Base-by-base conservation (phyloP, 106 monocot genomes). In the Apostasia ramifera region DNA sequence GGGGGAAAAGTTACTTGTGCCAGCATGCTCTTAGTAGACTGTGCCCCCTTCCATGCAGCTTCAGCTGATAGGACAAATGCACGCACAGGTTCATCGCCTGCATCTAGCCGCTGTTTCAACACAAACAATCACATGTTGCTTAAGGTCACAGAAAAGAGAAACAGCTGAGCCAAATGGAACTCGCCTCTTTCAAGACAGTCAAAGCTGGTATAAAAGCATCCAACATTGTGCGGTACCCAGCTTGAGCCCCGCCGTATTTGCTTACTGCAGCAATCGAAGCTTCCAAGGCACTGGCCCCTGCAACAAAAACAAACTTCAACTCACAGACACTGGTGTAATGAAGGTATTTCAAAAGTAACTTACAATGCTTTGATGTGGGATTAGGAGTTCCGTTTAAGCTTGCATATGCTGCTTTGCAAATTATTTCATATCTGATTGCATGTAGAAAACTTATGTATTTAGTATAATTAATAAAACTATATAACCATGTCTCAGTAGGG, bases 181-280 rank as follows among this genome's bases (percentile, higher is more conserved):
- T 72, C 65, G 45, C 95, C 82, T 92, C 89, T 79, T 79, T 92
- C 59, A 95, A 69, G 76, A 75, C 77, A 26, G 70, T 64, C 40
- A 66, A 69, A 9, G 95, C 95, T 51, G 95, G 95, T 83, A 95
- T 86, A 40, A 95, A 80, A 57, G 95, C 95, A 86, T 95, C 95
- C 70, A 95, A 68, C 95, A 95, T 95, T 15, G 95, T 95, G 53
- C 95, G 81, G 61, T 78, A 89, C 46, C 95, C 95, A 63, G 89
- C 84, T 60, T 44, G 52, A 57, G 95, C 95, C 67, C 95, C 89
- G 56, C 95, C 95, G 70, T 95, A 95, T 72, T 92, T 95, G 83
- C 84, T 95, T 9, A 95, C 84, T 11, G 95, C 95, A 63, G 82
- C 75, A 70, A 92, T 78, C 9, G 89, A 73, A 46, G 89, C 84